Conservation (phyloP, 768 basidiomycete genomes). For the Lentinula raphanica region DNA sequence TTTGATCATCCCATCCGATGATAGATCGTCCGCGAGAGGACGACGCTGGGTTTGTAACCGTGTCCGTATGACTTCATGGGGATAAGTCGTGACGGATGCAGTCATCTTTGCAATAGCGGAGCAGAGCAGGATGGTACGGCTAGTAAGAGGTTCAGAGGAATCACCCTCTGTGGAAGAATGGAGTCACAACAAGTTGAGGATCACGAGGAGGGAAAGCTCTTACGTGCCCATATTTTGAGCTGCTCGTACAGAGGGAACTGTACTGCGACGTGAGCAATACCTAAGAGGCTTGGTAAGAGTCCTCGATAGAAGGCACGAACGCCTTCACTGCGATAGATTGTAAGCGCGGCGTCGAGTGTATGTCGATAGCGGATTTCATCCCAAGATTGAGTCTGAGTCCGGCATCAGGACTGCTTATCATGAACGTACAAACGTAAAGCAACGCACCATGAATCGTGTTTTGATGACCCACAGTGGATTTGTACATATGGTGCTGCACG, state of each 20-base stretch:
- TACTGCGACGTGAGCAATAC: conserved; percentile 92
- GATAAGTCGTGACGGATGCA: conserved; percentile 92
- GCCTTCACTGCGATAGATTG: conserved; percentile 90
- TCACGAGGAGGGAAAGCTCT: conserved; percentile 29
- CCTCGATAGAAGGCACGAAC: conserved; percentile 89
- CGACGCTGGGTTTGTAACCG: conserved; percentile 83
- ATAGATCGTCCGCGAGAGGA: conserved; percentile 53
- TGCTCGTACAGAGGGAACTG: conserved; percentile 97
- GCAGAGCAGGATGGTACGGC: conserved; percentile 74
- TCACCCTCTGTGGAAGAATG: conserved; percentile 32
- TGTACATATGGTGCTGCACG: conserved; percentile 86
- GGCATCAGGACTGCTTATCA: conserved; percentile 10
- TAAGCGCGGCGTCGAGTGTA: conserved; percentile 82
- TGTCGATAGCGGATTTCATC: conserved; percentile 78
- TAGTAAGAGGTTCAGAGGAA: conserved; percentile 45
- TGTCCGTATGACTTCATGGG: conserved; percentile 99
- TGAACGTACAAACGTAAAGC: conserved; percentile 5
- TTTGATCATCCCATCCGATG: conserved; percentile 59
- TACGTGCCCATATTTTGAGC: conserved; percentile 82
- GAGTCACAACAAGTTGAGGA: conserved; percentile 6
- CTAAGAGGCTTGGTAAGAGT: conserved; percentile 85
- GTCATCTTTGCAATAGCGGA: conserved; percentile 95
- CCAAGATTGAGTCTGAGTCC: conserved; percentile 71
- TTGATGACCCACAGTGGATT: conserved; percentile 99
- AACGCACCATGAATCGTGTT: conserved; percentile 91